phyloP scores from a whole-genome alignment of 2,329 filamentous ascomycete species.

The Arthrinium phaeospermum region DNA sequence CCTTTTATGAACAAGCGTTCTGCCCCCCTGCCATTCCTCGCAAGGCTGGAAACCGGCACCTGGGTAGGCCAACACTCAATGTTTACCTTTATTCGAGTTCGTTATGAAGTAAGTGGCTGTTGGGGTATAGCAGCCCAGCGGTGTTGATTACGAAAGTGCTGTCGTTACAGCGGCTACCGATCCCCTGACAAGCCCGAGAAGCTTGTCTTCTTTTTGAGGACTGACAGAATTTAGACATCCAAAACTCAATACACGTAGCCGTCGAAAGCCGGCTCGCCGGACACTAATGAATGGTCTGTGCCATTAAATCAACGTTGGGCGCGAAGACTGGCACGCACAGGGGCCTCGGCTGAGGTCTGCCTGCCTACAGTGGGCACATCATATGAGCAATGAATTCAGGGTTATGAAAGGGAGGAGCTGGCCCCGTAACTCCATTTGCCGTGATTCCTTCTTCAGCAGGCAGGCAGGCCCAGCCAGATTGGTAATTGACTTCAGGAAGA shows the following conservation, averaged over 20 bases:
- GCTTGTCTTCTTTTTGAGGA: not conserved
- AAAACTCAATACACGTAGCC: too few relatives aligned
- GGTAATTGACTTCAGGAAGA: not conserved
- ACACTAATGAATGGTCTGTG: not conserved
- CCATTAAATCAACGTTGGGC: not conserved
- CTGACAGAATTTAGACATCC: not conserved
- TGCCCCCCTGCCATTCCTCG: not conserved
- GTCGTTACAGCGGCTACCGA: too few relatives aligned
- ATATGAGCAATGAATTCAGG: not conserved
- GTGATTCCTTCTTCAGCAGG: not conserved
- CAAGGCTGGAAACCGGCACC: not conserved
- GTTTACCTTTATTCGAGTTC: not conserved
- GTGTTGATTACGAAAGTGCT: not conserved
- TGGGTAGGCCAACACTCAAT: not conserved
- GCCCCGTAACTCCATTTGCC: not conserved
- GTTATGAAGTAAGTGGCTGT: not conserved
- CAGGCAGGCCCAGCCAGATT: not conserved
- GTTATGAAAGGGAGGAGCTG: not conserved
- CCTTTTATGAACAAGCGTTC: not conserved
- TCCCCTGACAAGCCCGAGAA: too few relatives aligned
- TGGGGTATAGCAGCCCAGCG: not conserved
- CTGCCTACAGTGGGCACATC: not conserved
- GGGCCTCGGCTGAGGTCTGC: slow-evolving; percentile 3
- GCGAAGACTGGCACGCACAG: not conserved
- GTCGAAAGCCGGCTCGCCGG: not conserved